Evolutionary conservation across 176 grass and related monocot genomes (phyloP).

Genomic region (Musa acuminata): DNA sequence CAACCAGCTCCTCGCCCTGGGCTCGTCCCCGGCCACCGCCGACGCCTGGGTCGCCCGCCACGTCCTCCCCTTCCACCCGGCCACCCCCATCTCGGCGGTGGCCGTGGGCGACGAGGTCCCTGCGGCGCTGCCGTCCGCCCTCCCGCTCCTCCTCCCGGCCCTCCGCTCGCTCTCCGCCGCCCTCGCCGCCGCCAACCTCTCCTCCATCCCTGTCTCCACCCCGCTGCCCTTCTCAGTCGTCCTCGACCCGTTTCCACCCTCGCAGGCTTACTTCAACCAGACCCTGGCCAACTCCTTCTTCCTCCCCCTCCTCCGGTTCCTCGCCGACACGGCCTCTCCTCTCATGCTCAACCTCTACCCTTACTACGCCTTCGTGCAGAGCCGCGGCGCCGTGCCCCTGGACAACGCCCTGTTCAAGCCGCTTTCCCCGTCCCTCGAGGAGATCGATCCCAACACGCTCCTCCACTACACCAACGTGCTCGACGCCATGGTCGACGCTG

Average conservation of each 20-base stretch:
- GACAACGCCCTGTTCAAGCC: constrained; percentile 88
- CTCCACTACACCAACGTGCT: constrained; percentile 95
- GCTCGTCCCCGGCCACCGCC: constrained; percentile 56
- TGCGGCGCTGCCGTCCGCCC: constrained; percentile 45
- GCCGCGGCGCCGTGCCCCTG: constrained; percentile 58
- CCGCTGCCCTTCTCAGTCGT: constrained; percentile 87
- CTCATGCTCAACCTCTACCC: constrained; percentile 96
- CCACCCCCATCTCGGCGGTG: constrained; percentile 50
- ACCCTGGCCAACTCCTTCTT: constrained; percentile 46
- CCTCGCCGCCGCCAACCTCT: constrained; percentile 56
- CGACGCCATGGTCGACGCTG: constrained; percentile 94
- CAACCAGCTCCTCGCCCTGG: constrained; percentile 82
- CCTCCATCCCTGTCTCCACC: constrained; percentile 61
- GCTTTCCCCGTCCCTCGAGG: constrained; percentile 60
- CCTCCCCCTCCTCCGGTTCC: constrained; percentile 58
- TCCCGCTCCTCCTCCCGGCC: constrained; percentile 81
- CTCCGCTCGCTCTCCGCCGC: constrained; percentile 52
- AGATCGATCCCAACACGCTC: constrained; percentile 90
- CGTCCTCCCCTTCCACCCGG: constrained; percentile 43
- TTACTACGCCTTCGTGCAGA: constrained; percentile 87
- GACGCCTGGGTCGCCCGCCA: constrained; percentile 54
- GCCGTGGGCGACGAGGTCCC: constrained; percentile 83
- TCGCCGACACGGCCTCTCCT: constrained; percentile 64
- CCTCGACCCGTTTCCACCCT: constrained; percentile 77
- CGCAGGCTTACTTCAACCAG: constrained; percentile 95